Base-by-base conservation (phyloP, 352 stramenopile species). In the Chrysophaeum taylorii region DNA sequence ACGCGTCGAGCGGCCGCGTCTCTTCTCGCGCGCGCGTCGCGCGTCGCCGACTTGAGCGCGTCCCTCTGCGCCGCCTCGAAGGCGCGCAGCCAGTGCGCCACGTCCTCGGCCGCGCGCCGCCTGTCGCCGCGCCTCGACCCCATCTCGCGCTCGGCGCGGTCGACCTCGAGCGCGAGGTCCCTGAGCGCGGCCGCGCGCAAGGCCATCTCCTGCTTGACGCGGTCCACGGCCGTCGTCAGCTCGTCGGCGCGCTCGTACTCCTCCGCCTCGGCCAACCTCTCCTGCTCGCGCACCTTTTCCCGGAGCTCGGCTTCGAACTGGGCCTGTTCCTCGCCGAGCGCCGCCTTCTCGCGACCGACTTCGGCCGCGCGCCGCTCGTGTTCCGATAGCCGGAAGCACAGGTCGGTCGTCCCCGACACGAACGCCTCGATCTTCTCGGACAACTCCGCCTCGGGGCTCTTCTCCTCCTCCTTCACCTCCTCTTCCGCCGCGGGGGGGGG, bases 201-300 rank as follows among this genome's bases (percentile, higher is more conserved):
- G 18, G 31, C 57, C 57, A 66, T 45, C 36, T 66, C 57, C 16
- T 35, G 9, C 31, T 31, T 21, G 1, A 45, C 1, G 12, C 2
- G 14, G 2, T 66, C 57, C 12, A 66, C 57, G 7, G 2, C 9
- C 2, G 27, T 18, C 0, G 31, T 35, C 31, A 66, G 29, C 23
- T 9, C 57, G 57, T 66, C 57, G 12, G 57, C 57, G 12, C 31
- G 14, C 57, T 66, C 57, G 36, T 66, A 66, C 1, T 66, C 57
- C 36, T 66, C 57, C 2, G 12, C 31, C 36, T 66, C 57, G 12
- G 57, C 57, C 31, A 66, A 25, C 31, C 12, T 2, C 57, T 27
- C 14, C 57, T 66, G 57, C 57, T 66, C 33, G 33, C 4, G 2
- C 14, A 66, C 33, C 31, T 4, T 29, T 25, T 2, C 9, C 2